Percentiles rank a stretch among this genome's conserved stretches.
Evolutionary conservation across 176 grass and related monocot species (phyloP).

Genomic region (Raddia guianensis): DNA sequence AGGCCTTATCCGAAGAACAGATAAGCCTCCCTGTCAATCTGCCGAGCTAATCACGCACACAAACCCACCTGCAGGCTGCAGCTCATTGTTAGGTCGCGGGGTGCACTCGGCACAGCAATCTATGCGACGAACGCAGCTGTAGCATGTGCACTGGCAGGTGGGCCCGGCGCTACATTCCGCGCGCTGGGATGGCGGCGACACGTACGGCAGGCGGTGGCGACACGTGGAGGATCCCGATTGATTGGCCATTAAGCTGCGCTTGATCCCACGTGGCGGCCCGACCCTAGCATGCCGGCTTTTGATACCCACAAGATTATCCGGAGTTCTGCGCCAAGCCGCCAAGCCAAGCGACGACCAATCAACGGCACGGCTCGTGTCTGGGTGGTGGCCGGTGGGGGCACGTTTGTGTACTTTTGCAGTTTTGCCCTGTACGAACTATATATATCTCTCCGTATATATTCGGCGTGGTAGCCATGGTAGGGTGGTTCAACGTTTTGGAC

Average conservation of each 20-base stretch:
- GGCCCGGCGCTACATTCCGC: background rate
- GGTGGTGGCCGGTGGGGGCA: no score
- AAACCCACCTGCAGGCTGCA: background rate
- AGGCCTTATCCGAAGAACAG: slow-evolving; percentile 45
- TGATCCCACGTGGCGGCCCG: slow-evolving; percentile 21
- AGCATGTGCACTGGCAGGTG: slow-evolving; percentile 21
- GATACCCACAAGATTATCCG: slow-evolving; percentile 26
- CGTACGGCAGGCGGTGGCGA: slow-evolving; percentile 1
- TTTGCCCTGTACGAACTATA: no score
- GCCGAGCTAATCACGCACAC: slow-evolving; percentile 19
- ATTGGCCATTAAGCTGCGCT: background rate
- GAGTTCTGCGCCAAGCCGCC: background rate
- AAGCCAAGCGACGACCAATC: background rate
- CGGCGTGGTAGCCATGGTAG: no score
- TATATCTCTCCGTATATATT: no score
- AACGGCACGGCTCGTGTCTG: background rate
- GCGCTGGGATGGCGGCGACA: background rate
- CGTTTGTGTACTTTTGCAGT: no score
- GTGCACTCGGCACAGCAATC: slow-evolving; percentile 26
- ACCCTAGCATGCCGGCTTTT: background rate
- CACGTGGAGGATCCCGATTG: background rate
- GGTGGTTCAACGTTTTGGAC: no score
- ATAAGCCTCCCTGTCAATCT: slow-evolving; percentile 11
- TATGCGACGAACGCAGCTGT: background rate
- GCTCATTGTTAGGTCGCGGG: slow-evolving; percentile 35